phyloP scores from a whole-genome alignment of 1,284 basidiomycete genomes.

The Moesziomyces parantarcticus region DNA sequence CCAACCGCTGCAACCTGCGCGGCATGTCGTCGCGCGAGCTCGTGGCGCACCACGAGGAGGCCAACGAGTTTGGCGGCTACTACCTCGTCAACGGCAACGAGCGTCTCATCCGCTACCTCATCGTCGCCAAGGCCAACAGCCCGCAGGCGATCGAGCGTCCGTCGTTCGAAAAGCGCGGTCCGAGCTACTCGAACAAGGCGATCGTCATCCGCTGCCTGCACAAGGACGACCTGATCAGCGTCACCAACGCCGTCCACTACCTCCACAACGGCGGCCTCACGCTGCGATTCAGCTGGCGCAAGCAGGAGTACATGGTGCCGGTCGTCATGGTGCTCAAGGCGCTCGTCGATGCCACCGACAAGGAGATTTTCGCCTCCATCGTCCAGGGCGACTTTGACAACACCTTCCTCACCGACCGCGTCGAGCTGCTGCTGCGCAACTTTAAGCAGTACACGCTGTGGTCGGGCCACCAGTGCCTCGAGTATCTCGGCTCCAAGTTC shows the following conservation, averaged over 20 bases:
- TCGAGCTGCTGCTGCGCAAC: conserved; percentile 92
- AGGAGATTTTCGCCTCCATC: conserved; percentile 97
- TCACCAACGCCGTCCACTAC: conserved; percentile 95
- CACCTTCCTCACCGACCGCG: conserved; percentile 96
- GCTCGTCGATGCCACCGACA: conserved; percentile 88
- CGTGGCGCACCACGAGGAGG: conserved; percentile 90
- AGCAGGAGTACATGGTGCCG: conserved; percentile 98
- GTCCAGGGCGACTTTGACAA: conserved; percentile 97
- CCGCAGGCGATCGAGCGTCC: conserved; percentile 86
- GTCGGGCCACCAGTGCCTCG: conserved; percentile 91
- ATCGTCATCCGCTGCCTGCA: conserved; percentile 94
- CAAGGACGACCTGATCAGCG: conserved; percentile 61
- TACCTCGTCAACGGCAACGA: conserved; percentile 99
- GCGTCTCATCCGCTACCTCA: conserved; percentile 95
- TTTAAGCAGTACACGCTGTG: conserved; percentile 87
- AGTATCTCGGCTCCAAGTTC: conserved; percentile 98
- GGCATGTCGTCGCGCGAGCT: conserved; percentile 86
- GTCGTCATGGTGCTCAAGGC: conserved; percentile 97
- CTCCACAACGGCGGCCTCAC: conserved; percentile 95
- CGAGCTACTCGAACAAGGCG: conserved; percentile 91
- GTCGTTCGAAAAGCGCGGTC: conserved; percentile 89
- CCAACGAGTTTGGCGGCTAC: conserved; percentile 98
- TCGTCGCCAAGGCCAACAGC: conserved; percentile 88
- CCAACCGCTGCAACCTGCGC: conserved; percentile 90
- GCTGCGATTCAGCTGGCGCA: conserved; percentile 94